Percentiles rank a stretch among this genome's conserved stretches.
Conservation (phyloP, 441 rosid species). For the Aleurites moluccanus region DNA sequence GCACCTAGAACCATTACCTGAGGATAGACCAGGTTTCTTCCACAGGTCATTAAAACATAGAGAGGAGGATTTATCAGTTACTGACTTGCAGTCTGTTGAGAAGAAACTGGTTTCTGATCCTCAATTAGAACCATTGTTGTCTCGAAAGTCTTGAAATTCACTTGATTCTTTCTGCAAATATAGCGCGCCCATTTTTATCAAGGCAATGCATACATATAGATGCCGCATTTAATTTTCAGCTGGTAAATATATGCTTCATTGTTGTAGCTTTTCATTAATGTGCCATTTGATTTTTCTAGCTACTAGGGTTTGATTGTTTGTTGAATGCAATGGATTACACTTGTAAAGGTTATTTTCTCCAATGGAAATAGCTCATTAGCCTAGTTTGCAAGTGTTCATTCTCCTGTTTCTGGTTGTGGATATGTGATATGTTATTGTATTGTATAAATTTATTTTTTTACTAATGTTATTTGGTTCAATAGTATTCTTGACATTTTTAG, state of each 20-base stretch:
- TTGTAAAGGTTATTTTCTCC: too few relatives aligned
- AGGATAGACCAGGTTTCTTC: slow-evolving; percentile 43
- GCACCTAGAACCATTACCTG: slow-evolving; percentile 26
- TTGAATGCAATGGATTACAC: not conserved
- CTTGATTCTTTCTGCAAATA: slow-evolving; percentile 7
- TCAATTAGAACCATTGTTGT: slow-evolving; percentile 56
- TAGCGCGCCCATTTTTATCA: slow-evolving; percentile 22
- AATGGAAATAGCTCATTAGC: too few relatives aligned
- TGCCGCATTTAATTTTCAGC: not conserved
- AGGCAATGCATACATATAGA: slow-evolving; percentile 5
- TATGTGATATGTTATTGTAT: too few relatives aligned
- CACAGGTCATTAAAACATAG: slow-evolving; percentile 44
- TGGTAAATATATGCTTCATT: slow-evolving; percentile 8
- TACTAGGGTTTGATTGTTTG: slow-evolving; percentile 9
- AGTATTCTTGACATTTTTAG: too few relatives aligned
- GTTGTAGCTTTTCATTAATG: slow-evolving; percentile 8
- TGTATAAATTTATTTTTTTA: too few relatives aligned
- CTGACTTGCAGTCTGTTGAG: slow-evolving; percentile 55
- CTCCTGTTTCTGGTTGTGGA: too few relatives aligned
- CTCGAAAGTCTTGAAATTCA: slow-evolving; percentile 34
- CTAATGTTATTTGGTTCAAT: too few relatives aligned
- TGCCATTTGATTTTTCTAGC: not conserved
- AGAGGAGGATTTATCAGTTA: slow-evolving; percentile 40
- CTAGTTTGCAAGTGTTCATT: too few relatives aligned
- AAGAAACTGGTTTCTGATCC: slow-evolving; percentile 32